phyloP scores from a whole-genome alignment of 371 early-diverging fungal species.

The Mortierella sp. region DNA sequence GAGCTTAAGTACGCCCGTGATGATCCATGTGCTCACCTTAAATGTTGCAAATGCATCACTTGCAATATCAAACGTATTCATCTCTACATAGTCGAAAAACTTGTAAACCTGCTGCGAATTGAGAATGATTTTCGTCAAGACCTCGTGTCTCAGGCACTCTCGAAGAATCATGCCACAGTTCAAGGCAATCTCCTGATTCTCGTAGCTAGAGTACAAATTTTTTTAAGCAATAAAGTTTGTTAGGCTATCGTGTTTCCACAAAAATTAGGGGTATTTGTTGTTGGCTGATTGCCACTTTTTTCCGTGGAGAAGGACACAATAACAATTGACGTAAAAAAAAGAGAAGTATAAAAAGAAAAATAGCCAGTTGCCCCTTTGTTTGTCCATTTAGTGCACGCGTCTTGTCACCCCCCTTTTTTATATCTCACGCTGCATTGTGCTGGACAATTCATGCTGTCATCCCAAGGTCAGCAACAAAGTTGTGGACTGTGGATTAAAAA shows the following conservation, averaged over 20 bases:
- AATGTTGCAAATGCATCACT: conserved; percentile 98
- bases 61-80: conserved; percentile 97
- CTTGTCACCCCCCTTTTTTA: conserved; percentile 19
- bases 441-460: conserved; percentile 18
- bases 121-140: conserved; percentile 87
- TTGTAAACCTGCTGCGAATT: conserved; percentile 89
- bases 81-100: conserved; percentile 95
- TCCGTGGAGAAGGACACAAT: background rate
- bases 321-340: conserved; percentile 6
- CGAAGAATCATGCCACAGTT: conserved; percentile 97
- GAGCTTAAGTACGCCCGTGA: background rate
- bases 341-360: background rate
- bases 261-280: conserved; percentile 11
- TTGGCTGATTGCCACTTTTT: background rate
- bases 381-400: conserved; percentile 9
- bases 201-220: conserved; percentile 71
- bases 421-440: conserved; percentile 10
- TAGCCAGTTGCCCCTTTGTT: conserved; percentile 27
- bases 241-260: background rate
- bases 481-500: background rate
- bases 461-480: background rate
- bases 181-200: conserved; percentile 94
- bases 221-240: conserved; percentile 12
- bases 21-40: conserved; percentile 63
- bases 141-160: conserved; percentile 96